phyloP scores from a whole-genome alignment of 192 early-diverging fungal species.

The Phycomyces blakesleeanus region DNA sequence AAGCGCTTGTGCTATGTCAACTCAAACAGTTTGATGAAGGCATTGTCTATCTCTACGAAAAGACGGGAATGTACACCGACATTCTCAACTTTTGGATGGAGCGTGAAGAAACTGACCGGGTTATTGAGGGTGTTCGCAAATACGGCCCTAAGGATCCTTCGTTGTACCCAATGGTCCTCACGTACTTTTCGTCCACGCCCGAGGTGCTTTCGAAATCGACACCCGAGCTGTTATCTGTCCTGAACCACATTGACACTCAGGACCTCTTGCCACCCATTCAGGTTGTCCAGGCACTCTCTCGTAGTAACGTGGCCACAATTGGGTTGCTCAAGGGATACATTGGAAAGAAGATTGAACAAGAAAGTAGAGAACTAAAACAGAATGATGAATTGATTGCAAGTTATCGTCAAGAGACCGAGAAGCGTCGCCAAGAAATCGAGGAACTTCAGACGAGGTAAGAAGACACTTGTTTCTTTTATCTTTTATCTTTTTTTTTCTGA shows the following conservation, averaged over 20 bases:
- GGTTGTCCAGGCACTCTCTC: conserved; percentile 81
- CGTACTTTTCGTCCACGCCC: conserved; percentile 71
- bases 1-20: conserved; percentile 89
- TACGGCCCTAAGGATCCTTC: conserved; percentile 68
- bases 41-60: conserved; percentile 84
- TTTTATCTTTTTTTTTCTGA: background rate
- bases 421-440: conserved; percentile 74
- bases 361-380: conserved; percentile 58
- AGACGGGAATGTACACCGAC: conserved; percentile 71
- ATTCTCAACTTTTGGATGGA: conserved; percentile 72
- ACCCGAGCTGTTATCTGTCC: conserved; percentile 58
- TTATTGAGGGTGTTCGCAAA: conserved; percentile 57
- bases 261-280: conserved; percentile 86
- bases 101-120: conserved; percentile 59
- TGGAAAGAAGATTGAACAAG: conserved; percentile 68
- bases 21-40: conserved; percentile 81
- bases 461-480: background rate
- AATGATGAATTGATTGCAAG: conserved; percentile 66
- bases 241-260: conserved; percentile 81
- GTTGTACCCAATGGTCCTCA: conserved; percentile 64
- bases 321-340: conserved; percentile 87
- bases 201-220: conserved; percentile 54
- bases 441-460: conserved; percentile 68
- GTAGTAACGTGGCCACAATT: conserved; percentile 78
- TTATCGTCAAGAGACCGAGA: conserved; percentile 77